These are phyloP conservation scores for Telfairia occidentalis DNA, from an alignment of 331 rosid genomes.

Conservation along the genomic window DNA sequence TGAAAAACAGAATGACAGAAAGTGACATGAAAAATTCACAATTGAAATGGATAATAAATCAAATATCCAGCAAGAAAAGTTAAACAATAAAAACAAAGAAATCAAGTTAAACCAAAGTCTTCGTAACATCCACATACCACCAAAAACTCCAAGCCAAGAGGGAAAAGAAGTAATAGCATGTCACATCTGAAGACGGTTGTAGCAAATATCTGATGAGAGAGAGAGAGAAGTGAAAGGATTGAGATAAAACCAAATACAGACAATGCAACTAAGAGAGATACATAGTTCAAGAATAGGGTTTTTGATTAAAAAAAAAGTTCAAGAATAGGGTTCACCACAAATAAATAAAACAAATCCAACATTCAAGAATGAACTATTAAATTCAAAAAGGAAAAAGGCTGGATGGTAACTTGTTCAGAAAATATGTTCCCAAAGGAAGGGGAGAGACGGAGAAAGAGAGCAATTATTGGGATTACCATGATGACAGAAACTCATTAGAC, in stretches of 20 bases:
- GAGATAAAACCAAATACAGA: neutral
- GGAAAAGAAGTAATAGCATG: constrained; percentile 68
- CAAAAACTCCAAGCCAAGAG: constrained; percentile 69
- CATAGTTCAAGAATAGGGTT: neutral
- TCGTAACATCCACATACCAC: constrained; percentile 43
- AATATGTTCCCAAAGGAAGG: neutral
- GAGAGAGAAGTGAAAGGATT: constrained; percentile 2
- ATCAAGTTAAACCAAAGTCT: neutral
- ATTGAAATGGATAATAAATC: neutral
- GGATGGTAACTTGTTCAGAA: neutral
- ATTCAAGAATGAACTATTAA: neutral
- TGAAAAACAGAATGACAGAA: neutral
- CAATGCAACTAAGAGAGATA: neutral
- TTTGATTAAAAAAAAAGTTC: too few species aligned
- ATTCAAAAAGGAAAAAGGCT: neutral
- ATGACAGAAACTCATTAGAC: neutral
- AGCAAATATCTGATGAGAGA: constrained; percentile 66
- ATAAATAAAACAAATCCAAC: neutral
- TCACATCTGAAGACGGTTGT: constrained; percentile 80
- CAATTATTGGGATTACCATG: neutral
- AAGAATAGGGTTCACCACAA: neutral
- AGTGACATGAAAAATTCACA: neutral
- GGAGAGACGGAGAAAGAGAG: neutral
- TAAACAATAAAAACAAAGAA: neutral
- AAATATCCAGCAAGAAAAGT: neutral